A percentile compares a stretch with the other conserved stretches of the same genome.
These are phyloP conservation scores for Blastobotrys americana DNA, from an alignment of 805 yeast genomes.

Conservation along the genomic window DNA sequence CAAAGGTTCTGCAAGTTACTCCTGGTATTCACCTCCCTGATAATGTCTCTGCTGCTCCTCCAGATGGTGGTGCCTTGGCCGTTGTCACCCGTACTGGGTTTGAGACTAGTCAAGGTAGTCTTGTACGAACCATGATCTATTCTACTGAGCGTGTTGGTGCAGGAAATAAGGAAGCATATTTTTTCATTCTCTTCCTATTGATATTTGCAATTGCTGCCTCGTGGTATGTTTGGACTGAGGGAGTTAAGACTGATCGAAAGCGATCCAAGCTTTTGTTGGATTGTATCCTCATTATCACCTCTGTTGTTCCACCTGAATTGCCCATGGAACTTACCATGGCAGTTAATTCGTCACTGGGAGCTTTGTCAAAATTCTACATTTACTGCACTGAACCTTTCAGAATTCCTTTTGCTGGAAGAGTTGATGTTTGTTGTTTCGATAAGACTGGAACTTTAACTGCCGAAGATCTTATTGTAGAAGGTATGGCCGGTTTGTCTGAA, in stretches of 20 bases:
- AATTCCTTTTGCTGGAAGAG: conserved; percentile 95
- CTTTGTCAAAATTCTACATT: conserved; percentile 78
- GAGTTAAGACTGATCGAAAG: conserved; percentile 90
- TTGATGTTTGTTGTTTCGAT: conserved; percentile 97
- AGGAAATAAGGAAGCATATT: conserved; percentile 89
- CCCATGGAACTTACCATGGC: conserved; percentile 99
- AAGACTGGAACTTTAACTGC: conserved; percentile 98
- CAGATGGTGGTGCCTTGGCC: conserved; percentile 90
- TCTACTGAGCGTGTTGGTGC: conserved; percentile 95
- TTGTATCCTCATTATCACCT: conserved; percentile 90
- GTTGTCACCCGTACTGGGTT: conserved; percentile 91
- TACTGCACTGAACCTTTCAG: conserved; percentile 98
- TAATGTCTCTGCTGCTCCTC: conserved; percentile 38
- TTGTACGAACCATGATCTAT: conserved; percentile 95
- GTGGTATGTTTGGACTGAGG: conserved; percentile 98
- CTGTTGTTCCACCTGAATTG: conserved; percentile 97
- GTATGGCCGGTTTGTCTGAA: conserved; percentile 71
- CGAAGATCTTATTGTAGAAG: conserved; percentile 93
- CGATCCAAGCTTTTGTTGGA: conserved; percentile 90
- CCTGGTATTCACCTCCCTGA: conserved; percentile 47
- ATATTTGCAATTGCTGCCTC: conserved; percentile 92
- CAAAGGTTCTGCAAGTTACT: conserved; percentile 88
- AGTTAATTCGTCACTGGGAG: conserved; percentile 83
- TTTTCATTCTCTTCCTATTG: conserved; percentile 82
- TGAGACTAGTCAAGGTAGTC: conserved; percentile 95